A percentile compares a stretch with the other conserved stretches of the same genome.
Conservation (phyloP, 2,329 filamentous ascomycete genomes). For the Botrytis squamosa region DNA sequence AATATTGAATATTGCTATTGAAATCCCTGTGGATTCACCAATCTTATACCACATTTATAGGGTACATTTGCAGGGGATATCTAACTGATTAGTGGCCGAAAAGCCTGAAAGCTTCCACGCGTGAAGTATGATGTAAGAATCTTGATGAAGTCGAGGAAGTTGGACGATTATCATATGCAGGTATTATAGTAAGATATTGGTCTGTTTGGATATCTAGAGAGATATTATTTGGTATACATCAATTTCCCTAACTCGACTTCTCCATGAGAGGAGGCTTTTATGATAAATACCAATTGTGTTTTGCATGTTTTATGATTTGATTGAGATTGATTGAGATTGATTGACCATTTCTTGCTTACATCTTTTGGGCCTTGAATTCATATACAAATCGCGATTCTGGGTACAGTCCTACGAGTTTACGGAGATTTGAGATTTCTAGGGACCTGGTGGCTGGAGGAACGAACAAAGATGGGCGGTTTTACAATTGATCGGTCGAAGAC, state of each 20-base stretch:
- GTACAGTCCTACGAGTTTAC: background rate
- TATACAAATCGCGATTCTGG: background rate
- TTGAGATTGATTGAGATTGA: conserved; percentile 3
- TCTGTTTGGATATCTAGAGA: background rate
- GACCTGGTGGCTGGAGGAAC: background rate
- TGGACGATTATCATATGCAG: background rate
- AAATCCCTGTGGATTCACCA: conserved; percentile 2
- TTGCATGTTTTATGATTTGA: conserved; percentile 9
- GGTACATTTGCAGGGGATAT: conserved; percentile 6
- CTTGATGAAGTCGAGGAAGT: background rate
- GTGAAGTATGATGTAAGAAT: conserved; percentile 7
- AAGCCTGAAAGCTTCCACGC: background rate
- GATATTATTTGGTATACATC: background rate
- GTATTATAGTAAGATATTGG: background rate
- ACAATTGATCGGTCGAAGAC: conserved; percentile 18
- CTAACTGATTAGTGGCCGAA: background rate
- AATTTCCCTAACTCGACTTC: background rate
- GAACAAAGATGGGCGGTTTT: conserved; percentile 9
- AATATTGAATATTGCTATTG: conserved; percentile 10
- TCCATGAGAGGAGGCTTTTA: background rate
- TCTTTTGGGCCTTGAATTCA: background rate
- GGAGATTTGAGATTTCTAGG: background rate
- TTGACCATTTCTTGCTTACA: background rate
- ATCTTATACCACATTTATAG: background rate
- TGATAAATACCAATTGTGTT: background rate